Percentiles rank a stretch among this genome's conserved stretches.
Evolutionary conservation across 441 rosid species (phyloP).

Genomic region (Breynia disticha): DNA sequence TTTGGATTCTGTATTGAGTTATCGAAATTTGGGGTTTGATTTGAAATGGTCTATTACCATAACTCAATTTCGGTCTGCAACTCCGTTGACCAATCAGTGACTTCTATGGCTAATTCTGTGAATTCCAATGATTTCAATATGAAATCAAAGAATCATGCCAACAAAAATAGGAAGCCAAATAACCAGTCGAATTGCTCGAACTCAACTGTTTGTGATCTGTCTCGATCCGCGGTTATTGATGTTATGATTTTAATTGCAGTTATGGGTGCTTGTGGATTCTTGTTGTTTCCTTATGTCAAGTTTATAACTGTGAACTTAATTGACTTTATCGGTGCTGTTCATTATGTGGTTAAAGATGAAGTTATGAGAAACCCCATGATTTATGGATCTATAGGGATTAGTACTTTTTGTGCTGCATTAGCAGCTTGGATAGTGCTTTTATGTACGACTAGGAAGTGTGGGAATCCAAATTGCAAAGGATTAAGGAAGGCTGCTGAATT

Average conservation of each 20-base stretch:
- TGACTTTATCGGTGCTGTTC: slow-evolving; percentile 31
- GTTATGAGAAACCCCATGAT: slow-evolving; percentile 46
- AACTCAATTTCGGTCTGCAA: slow-evolving; percentile 69
- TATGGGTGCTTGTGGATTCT: slow-evolving; percentile 60
- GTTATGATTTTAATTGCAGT: slow-evolving; percentile 65
- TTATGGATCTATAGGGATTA: slow-evolving; percentile 55
- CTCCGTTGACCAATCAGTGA: slow-evolving; percentile 55
- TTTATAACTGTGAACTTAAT: slow-evolving; percentile 27
- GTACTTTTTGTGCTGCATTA: slow-evolving; percentile 47
- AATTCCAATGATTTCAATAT: slow-evolving; percentile 34
- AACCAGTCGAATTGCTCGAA: slow-evolving; percentile 28
- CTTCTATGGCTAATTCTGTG: slow-evolving; percentile 47
- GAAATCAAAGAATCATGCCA: slow-evolving; percentile 24
- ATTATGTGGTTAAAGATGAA: slow-evolving; percentile 54
- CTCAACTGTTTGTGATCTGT: slow-evolving; percentile 47
- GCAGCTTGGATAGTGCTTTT: slow-evolving; percentile 53
- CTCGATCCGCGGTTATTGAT: slow-evolving; percentile 66
- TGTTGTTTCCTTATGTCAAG: slow-evolving; percentile 58
- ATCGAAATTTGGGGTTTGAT: slow-evolving; percentile 19
- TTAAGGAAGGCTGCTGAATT: slow-evolving; percentile 73
- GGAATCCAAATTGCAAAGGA: slow-evolving; percentile 76
- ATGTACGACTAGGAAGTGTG: slow-evolving; percentile 59
- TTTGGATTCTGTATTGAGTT: slow-evolving; percentile 3
- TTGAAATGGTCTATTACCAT: slow-evolving; percentile 72
- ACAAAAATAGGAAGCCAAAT: slow-evolving; percentile 29